A percentile compares a stretch with the other conserved stretches of the same genome.
Evolutionary conservation across 371 early-diverging fungal genomes (phyloP).

Genomic region (Lichtheimia corymbifera): DNA sequence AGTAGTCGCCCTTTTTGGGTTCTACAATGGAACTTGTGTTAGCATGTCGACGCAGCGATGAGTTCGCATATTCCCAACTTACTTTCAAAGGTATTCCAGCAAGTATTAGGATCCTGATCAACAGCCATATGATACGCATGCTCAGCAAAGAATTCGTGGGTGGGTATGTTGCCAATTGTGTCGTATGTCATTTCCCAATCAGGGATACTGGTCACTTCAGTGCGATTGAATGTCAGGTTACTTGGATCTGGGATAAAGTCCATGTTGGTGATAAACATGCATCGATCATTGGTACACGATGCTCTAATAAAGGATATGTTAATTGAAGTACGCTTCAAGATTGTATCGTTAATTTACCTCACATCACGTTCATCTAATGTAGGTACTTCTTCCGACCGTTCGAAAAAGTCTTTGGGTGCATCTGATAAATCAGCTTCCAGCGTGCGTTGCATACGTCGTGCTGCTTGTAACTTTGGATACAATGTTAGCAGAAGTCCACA

Average conservation of each 20-base stretch:
- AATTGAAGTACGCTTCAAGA: neutral
- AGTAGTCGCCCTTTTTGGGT: conserved; percentile 43
- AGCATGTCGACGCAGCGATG: conserved; percentile 2
- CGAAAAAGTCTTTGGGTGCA: conserved; percentile 56
- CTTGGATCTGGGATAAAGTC: conserved; percentile 51
- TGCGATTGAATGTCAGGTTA: conserved; percentile 34
- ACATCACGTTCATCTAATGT: conserved; percentile 47
- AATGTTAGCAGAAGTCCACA: neutral
- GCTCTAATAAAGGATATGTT: conserved; percentile 26
- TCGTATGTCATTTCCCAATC: conserved; percentile 13
- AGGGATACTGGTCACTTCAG: conserved; percentile 31
- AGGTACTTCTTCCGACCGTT: conserved; percentile 50
- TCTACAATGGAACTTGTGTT: conserved; percentile 11
- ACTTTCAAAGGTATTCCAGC: conserved; percentile 57
- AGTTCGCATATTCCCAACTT: conserved; percentile 2
- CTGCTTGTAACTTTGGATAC: conserved; percentile 53
- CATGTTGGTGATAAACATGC: conserved; percentile 58
- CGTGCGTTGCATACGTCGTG: conserved; percentile 48
- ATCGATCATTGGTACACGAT: conserved; percentile 59
- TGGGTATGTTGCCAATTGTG: conserved; percentile 27
- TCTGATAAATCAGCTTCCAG: conserved; percentile 43
- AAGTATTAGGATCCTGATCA: conserved; percentile 56
- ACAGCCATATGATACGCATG: conserved; percentile 58
- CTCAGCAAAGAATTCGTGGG: conserved; percentile 43
- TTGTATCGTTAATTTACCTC: conserved; percentile 24